Evolutionary conservation across 768 basidiomycete genomes (phyloP).

Genomic region (Suillus americanus): DNA sequence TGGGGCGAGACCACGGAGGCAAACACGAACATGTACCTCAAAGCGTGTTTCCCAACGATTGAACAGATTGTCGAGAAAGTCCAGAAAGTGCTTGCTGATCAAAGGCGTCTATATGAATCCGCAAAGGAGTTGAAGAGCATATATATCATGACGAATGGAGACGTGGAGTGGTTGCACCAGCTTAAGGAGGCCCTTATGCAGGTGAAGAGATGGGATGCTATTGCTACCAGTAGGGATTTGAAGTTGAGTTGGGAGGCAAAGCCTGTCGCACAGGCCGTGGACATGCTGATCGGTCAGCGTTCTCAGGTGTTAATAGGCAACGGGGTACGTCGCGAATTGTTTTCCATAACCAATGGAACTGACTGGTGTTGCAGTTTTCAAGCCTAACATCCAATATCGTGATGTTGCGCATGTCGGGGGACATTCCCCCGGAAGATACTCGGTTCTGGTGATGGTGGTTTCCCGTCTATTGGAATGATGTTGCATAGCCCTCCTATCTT

Average conservation of each 20-base stretch:
- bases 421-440: constrained; percentile 35
- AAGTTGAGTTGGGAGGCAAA: constrained; percentile 52
- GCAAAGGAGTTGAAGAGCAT: constrained; percentile 41
- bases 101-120: constrained; percentile 12
- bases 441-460: constrained; percentile 37
- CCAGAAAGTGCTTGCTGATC: constrained; percentile 26
- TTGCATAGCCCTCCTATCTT: not conserved
- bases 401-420: constrained; percentile 41
- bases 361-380: constrained; percentile 38
- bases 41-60: constrained; percentile 54
- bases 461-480: not conserved
- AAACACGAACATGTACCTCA: constrained; percentile 35
- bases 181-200: constrained; percentile 40
- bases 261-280: constrained; percentile 57
- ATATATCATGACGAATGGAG: constrained; percentile 68
- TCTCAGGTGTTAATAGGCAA: constrained; percentile 71
- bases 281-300: constrained; percentile 66
- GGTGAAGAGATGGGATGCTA: constrained; percentile 44
- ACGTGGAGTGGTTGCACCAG: constrained; percentile 46
- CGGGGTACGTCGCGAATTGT: constrained; percentile 46
- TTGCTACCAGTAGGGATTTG: constrained; percentile 57
- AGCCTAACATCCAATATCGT: constrained; percentile 49
- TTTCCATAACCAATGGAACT: not conserved
- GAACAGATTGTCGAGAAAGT: constrained; percentile 46
- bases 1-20: constrained; percentile 27